Evolutionary conservation across 2,329 filamentous ascomycete genomes (phyloP).

Genomic region (Penicillium hesseltinei): DNA sequence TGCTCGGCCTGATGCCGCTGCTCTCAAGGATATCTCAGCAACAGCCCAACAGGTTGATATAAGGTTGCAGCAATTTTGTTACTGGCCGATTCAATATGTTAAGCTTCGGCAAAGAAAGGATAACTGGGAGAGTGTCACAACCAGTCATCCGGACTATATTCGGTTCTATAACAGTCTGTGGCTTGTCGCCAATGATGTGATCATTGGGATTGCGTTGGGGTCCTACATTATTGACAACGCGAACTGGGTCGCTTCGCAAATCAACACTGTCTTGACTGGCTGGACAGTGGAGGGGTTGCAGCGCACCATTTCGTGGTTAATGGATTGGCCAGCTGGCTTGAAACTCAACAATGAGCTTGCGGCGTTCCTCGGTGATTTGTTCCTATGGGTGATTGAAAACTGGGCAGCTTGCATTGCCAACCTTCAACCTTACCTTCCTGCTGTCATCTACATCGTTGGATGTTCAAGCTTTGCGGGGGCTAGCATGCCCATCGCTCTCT

Average conservation of each 20-base stretch:
- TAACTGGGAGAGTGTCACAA: conserved; percentile 94
- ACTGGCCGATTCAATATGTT: conserved; percentile 96
- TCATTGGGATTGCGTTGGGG: conserved; percentile 93
- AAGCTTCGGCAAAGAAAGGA: conserved; percentile 84
- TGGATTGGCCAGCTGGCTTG: conserved; percentile 90
- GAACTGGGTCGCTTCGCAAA: conserved; percentile 74
- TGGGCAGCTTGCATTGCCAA: conserved; percentile 86
- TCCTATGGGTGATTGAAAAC: conserved; percentile 97
- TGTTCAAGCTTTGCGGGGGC: conserved; percentile 94
- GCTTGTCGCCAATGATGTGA: conserved; percentile 98
- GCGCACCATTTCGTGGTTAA: conserved; percentile 89
- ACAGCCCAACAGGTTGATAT: conserved; percentile 98
- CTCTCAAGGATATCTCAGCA: conserved; percentile 91
- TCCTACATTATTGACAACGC: conserved; percentile 97
- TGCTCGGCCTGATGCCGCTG: conserved; percentile 71
- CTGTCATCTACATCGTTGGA: conserved; percentile 87
- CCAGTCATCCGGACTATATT: conserved; percentile 95
- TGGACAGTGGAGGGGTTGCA: conserved; percentile 89
- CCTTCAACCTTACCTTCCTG: conserved; percentile 75
- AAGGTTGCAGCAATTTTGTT: conserved; percentile 94
- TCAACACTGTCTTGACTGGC: conserved; percentile 69
- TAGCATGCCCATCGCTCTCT: conserved; percentile 93
- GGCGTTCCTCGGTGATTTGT: conserved; percentile 89
- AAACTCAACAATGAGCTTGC: conserved; percentile 95
- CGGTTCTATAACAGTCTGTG: conserved; percentile 98